Conservation (phyloP, 495 filamentous ascomycete species). For the Penicillium crystallinum region DNA sequence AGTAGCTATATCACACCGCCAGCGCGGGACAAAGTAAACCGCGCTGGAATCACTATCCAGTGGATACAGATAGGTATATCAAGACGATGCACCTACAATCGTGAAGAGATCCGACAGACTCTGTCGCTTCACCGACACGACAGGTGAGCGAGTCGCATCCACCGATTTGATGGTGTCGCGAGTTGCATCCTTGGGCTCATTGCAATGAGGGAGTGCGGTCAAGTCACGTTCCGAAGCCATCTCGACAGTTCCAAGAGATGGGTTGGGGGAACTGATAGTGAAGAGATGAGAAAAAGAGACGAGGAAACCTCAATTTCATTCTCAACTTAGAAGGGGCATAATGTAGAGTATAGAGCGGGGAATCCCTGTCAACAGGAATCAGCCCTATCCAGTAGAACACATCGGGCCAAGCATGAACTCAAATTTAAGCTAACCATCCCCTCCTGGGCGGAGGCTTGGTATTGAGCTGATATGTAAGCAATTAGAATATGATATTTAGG, state of each 20-base stretch:
- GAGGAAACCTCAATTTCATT: no score
- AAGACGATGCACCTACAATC: constrained; percentile 25
- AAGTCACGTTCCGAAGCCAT: neutral
- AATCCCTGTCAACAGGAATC: neutral
- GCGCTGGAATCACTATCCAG: no score
- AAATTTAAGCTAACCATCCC: neutral
- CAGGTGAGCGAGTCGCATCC: constrained; percentile 5
- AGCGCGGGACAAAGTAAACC: no score
- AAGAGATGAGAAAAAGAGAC: no score
- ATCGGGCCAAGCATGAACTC: neutral
- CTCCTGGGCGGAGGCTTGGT: no score
- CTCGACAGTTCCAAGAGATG: neutral
- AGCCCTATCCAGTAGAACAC: no score
- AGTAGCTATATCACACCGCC: neutral
- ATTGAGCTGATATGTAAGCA: no score
- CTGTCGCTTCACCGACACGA: constrained; percentile 32
- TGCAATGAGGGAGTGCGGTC: neutral
- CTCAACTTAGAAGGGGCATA: no score
- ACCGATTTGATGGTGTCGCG: neutral
- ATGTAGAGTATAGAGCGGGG: neutral
- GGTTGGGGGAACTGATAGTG: no score
- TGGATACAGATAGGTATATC: neutral
- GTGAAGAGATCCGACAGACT: constrained; percentile 44
- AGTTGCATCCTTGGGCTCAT: neutral
- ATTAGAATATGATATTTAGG: no score